Percentiles rank a stretch among this genome's conserved stretches.
Evolutionary conservation across 495 filamentous ascomycete genomes (phyloP).

Genomic region (Xanthoparmelia taractica): DNA sequence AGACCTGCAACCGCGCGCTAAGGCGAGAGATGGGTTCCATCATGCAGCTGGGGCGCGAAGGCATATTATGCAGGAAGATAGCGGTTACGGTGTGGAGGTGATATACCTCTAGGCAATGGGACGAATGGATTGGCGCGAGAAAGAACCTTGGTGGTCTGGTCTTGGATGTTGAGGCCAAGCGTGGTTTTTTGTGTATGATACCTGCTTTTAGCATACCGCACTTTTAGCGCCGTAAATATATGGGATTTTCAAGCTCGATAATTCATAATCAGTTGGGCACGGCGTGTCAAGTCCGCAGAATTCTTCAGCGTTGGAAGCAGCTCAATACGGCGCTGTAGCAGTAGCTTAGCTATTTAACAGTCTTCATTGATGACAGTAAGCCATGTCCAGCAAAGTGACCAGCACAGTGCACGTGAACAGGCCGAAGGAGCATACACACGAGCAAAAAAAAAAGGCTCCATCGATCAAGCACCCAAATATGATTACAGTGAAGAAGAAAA

Average conservation of each 20-base stretch:
- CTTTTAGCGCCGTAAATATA: background rate
- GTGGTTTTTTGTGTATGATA: background rate
- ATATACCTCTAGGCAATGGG: background rate
- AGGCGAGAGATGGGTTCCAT: background rate
- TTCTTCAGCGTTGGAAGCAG: background rate
- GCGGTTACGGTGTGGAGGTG: background rate
- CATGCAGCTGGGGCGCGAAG: conserved; percentile 9
- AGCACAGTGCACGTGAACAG: conserved; percentile 10
- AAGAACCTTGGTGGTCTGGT: background rate
- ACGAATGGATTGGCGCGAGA: background rate
- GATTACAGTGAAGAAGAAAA: conserved; percentile 6
- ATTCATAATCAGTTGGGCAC: background rate
- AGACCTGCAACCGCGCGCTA: conserved; percentile 12
- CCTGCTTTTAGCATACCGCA: too few species aligned
- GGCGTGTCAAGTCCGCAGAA: background rate
- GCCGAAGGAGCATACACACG: conserved; percentile 1
- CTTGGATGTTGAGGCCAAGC: background rate
- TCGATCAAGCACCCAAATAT: conserved; percentile 3
- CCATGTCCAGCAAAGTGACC: conserved; percentile 16
- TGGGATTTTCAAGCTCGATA: background rate
- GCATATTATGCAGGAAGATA: conserved; percentile 5
- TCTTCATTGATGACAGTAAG: conserved; percentile 7
- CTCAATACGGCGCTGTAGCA: background rate
- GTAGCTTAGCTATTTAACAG: background rate
- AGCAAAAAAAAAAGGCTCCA: conserved; percentile 3